Evolutionary conservation across 805 yeast species (phyloP), one percentile per base, ranked within the genome.

Genomic region (Lachancea lanzarotensis): DNA sequence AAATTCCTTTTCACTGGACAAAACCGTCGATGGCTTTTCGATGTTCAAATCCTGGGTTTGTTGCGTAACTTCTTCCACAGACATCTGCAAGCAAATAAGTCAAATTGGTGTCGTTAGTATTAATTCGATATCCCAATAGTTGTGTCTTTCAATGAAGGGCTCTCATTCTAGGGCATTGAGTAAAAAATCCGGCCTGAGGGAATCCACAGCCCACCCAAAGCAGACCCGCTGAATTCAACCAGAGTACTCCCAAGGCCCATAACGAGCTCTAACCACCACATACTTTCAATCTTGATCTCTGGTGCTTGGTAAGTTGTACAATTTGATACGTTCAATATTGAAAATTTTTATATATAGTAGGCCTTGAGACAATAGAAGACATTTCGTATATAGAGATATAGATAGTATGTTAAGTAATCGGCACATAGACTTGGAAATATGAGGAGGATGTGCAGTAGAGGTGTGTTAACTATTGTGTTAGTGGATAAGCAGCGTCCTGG

Each of bases 31-130:
- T 31, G 50, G 50, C 18, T 45, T 50, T 29, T 52, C 56, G 40
- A 53, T 50, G 43, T 53, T 60, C 43, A 53, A 53, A 44, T 57
- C 57, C 47, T 59, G 61, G 42, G 60, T 51, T 48, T 63, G 60
- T 46, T 59, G 58, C 44, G 60, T 51, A 48, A 57, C 63, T 62
- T 62, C 62, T 57, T 63, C 66, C 46, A 60, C 65, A 45, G 67
- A 64, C 67, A 63, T 62, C 45, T 38, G 39, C 4, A 2, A 10
- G 3, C 27, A 30, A 22, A 15, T 18, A 3, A n/a, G 26, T 35
- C 25, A 18, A 32, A 8, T 6, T 32, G 19, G 19, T 32, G 16
- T 17, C 25, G 40, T 37, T 37, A 37, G 40, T 37, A 37, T 37
- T 9, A 22, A 22, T 22, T 22, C 25, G 4, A 6, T 22, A 22